phyloP scores from a whole-genome alignment of 345 rosid genomes.

The Noccaea caerulescens region DNA sequence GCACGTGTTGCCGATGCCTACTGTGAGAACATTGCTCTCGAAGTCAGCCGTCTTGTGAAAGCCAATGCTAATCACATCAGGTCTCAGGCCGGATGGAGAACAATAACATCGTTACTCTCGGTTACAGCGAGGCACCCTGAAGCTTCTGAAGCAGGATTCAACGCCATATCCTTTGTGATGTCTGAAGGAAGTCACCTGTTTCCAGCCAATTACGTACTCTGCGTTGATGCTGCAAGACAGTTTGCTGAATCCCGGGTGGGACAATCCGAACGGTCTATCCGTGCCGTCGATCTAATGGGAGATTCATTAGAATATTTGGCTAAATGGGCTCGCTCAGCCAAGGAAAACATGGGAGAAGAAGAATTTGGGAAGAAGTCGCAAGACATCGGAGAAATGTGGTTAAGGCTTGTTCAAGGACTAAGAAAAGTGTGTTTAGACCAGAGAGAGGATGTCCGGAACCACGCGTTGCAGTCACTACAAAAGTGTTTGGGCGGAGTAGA shows the following conservation, averaged over 20 bases:
- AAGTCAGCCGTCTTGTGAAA: slow-evolving; percentile 94
- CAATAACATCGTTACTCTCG: slow-evolving; percentile 85
- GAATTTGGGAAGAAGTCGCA: slow-evolving; percentile 70
- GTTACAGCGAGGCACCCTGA: slow-evolving; percentile 95
- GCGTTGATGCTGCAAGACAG: slow-evolving; percentile 89
- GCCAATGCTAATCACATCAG: slow-evolving; percentile 94
- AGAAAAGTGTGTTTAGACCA: slow-evolving; percentile 99
- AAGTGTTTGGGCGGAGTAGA: slow-evolving; percentile 87
- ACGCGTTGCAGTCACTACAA: slow-evolving; percentile 81
- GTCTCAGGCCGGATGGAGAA: slow-evolving; percentile 95
- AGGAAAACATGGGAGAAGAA: slow-evolving; percentile 77
- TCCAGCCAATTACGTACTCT: slow-evolving; percentile 83
- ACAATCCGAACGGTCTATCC: slow-evolving; percentile 87
- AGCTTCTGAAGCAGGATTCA: slow-evolving; percentile 97
- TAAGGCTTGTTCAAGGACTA: slow-evolving; percentile 90
- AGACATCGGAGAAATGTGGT: slow-evolving; percentile 97
- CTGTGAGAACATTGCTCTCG: slow-evolving; percentile 92
- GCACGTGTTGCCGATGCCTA: slow-evolving; percentile 98
- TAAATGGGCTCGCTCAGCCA: slow-evolving; percentile 72
- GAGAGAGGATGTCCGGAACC: slow-evolving; percentile 95
- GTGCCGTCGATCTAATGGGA: slow-evolving; percentile 87
- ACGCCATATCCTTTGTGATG: slow-evolving; percentile 83
- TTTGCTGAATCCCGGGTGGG: slow-evolving; percentile 99
- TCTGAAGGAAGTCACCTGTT: slow-evolving; percentile 76
- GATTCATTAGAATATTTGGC: slow-evolving; percentile 79